phyloP scores from a whole-genome alignment of 305 asterid species.

The Fraxinus greggii region DNA sequence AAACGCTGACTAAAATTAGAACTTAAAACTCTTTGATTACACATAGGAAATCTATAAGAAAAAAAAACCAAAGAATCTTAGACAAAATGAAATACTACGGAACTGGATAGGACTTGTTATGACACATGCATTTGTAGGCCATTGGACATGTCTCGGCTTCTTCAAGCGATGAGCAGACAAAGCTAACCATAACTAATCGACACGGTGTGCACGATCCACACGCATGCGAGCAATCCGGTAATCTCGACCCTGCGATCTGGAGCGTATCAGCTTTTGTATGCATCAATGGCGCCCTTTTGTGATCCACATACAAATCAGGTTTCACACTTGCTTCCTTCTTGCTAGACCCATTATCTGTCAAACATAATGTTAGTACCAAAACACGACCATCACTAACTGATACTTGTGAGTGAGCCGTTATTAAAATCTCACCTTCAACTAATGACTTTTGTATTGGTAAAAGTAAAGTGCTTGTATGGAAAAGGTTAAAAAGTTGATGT shows the following conservation, averaged over 20 bases:
- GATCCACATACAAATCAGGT: constrained; percentile 22
- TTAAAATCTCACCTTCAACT: not conserved
- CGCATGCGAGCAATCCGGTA: constrained; percentile 87
- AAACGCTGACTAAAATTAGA: not conserved
- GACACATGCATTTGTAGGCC: constrained; percentile 91
- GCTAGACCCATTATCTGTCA: constrained; percentile 31
- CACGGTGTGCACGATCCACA: constrained; percentile 93
- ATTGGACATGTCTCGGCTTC: constrained; percentile 96
- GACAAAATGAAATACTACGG: constrained; percentile 39
- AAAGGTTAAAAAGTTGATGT: too few species aligned
- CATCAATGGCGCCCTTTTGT: constrained; percentile 8
- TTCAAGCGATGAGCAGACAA: constrained; percentile 74
- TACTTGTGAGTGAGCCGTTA: too few species aligned
- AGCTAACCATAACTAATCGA: constrained; percentile 81
- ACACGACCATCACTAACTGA: not conserved
- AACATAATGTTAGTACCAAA: not conserved
- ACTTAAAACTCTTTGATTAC: not conserved
- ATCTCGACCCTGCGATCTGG: constrained; percentile 65
- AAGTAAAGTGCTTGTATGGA: not conserved
- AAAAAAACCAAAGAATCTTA: not conserved
- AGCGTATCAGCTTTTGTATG: constrained; percentile 43
- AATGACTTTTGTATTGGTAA: not conserved
- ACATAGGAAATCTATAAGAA: not conserved
- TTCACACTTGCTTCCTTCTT: constrained; percentile 9
- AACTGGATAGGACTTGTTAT: constrained; percentile 80